Evolutionary conservation across 352 stramenopile species (phyloP), one percentile per base, ranked within the genome.

Genomic region (Phytophthora niederhauseri): DNA sequence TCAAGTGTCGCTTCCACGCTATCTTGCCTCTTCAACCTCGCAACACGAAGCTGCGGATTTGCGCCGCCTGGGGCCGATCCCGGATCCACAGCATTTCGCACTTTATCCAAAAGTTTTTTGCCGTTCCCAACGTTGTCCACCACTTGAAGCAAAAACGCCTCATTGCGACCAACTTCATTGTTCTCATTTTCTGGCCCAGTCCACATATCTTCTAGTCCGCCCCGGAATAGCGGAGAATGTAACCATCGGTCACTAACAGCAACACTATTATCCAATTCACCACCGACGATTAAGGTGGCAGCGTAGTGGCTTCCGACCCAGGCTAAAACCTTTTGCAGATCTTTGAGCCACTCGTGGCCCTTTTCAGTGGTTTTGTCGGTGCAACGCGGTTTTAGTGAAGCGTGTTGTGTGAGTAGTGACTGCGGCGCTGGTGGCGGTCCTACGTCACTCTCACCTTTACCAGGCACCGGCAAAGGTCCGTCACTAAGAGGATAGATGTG

Each of bases 1-100:
- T 97, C 87, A 7, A 97, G 67, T 22, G 82, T 85, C 5, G 82
- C 84, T 58, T 97, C 89, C 3, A 97, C 81, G 59, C 89, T 97
- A 49, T 97, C 87, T 66, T 95, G 84, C 11, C 89, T 75, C 57
- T 91, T 94, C 20, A 97, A 57, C 6, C 77, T 80, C 15, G 80
- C 84, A 15, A 77, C 78, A 48, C 86, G 75, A 11, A 95, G 63
- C 45, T 94, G 85, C 24, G 79, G 81, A 52, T 95, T 94, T 24
- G 53, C 59, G n/a, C 69, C 65, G 8, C 78, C 60, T 38, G 65
- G 62, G 17, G 50, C 66, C 9, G 77, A 72, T 28, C 73, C 66
- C 22, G 82, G 82, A 59, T 97, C 86, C 1, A 95, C 17, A 28
- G 82, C 86, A 50, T 83, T 74, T 24, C 89, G 87, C 6, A 97